A percentile compares a stretch with the other conserved stretches of the same genome.
These are phyloP conservation scores for Spathaspora gorwiae DNA, from an alignment of 805 yeast species.

Conservation along the genomic window DNA sequence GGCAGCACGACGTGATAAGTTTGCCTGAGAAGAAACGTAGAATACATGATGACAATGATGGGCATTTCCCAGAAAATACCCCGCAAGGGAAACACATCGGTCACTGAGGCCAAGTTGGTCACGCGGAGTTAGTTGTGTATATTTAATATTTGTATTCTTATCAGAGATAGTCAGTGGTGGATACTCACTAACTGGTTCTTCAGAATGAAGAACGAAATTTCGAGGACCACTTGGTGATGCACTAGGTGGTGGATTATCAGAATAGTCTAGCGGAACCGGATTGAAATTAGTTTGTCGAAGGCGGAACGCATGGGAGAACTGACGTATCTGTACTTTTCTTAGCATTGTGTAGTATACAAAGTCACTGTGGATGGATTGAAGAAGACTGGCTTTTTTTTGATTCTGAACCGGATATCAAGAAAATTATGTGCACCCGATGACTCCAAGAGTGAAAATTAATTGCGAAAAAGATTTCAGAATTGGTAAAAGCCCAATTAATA, in stretches of 20 bases:
- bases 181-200: background rate
- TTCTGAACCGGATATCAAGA: too few species aligned
- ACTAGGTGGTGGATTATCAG: too few species aligned
- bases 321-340: background rate
- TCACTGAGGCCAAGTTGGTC: background rate
- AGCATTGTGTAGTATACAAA: background rate
- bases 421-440: too few species aligned
- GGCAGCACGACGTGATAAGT: slow-evolving; percentile 22
- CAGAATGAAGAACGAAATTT: background rate
- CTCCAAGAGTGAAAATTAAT: too few species aligned
- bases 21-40: slow-evolving; percentile 2
- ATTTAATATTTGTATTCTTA: background rate
- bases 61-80: slow-evolving; percentile 37
- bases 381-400: too few species aligned
- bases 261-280: too few species aligned
- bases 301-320: background rate
- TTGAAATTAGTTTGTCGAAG: background rate
- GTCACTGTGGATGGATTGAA: too few species aligned
- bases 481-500: too few species aligned
- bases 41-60: slow-evolving; percentile 36
- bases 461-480: too few species aligned
- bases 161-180: background rate
- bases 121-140: background rate
- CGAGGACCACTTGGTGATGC: too few species aligned
- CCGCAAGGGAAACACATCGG: slow-evolving; percentile 23